Conservation (phyloP, 179 eudicot genomes). For the Sideroxylon spinosum region DNA sequence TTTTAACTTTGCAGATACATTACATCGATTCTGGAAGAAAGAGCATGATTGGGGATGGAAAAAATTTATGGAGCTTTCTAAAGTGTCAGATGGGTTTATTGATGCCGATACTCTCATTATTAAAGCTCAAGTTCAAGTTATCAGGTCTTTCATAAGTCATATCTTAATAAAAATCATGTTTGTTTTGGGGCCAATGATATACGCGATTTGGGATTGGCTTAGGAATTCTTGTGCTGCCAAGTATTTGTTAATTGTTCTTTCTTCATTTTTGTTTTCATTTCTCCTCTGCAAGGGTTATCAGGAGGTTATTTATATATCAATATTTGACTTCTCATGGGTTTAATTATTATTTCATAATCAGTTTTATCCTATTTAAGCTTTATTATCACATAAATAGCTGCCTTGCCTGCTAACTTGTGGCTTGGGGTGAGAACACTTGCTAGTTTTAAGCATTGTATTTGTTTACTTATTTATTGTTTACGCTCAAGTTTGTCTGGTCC, state of each 20-base stretch:
- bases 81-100: constrained; percentile 83
- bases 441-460: too few species aligned
- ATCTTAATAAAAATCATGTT: constrained; percentile 1
- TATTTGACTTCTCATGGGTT: too few species aligned
- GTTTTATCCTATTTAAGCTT: too few species aligned
- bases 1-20: constrained; percentile 48
- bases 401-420: too few species aligned
- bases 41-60: constrained; percentile 99
- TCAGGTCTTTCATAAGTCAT: constrained; percentile 46
- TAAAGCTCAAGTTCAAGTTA: constrained; percentile 92
- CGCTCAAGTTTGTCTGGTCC: neutral
- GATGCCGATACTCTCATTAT: constrained; percentile 72
- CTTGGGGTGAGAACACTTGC: too few species aligned
- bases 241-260: neutral
- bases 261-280: too few species aligned
- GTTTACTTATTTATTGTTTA: neutral
- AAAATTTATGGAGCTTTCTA: constrained; percentile 86
- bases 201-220: constrained; percentile 3
- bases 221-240: neutral
- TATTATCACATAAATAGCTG: too few species aligned
- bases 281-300: neutral
- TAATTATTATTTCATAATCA: too few species aligned
- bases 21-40: constrained; percentile 89
- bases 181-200: neutral
- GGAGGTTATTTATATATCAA: neutral